Conservation (phyloP, 73 alveolate genomes). For the Stentor roeselii region DNA sequence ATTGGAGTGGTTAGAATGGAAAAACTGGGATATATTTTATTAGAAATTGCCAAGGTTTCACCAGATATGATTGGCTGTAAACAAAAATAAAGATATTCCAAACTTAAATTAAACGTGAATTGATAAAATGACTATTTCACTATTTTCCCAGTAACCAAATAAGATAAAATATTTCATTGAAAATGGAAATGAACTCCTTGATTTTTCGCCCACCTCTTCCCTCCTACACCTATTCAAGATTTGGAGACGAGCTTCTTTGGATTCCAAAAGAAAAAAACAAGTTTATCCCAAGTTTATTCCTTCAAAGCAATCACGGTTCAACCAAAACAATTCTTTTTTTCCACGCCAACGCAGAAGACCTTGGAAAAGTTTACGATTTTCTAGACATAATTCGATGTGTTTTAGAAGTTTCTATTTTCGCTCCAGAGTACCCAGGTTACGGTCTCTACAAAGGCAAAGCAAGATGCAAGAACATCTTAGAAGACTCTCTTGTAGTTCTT, state of each 20-base stretch:
- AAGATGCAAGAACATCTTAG: background rate
- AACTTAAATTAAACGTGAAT: too few relatives aligned
- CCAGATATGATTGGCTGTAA: too few relatives aligned
- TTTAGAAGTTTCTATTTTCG: background rate
- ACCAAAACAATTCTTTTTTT: background rate
- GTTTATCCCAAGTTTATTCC: constrained; percentile 19
- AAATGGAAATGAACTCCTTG: background rate
- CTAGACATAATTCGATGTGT: background rate
- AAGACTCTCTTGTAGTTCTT: background rate
- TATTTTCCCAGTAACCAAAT: too few relatives aligned
- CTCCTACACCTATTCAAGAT: background rate
- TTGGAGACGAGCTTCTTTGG: background rate
- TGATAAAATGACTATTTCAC: too few relatives aligned
- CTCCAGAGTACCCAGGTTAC: constrained; percentile 28
- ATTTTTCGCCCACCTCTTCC: background rate
- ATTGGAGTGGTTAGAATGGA: too few relatives aligned
- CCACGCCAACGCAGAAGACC: constrained; percentile 28
- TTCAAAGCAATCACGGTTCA: background rate
- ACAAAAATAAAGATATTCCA: too few relatives aligned
- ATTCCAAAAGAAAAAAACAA: background rate
- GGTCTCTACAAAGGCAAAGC: constrained; percentile 14
- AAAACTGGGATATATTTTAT: too few relatives aligned
- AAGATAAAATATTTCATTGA: too few relatives aligned
- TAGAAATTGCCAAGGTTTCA: too few relatives aligned
- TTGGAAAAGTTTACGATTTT: background rate